Base-by-base conservation (phyloP, 192 early-diverging fungal genomes). In the Jimgerdemannia lactiflua region DNA sequence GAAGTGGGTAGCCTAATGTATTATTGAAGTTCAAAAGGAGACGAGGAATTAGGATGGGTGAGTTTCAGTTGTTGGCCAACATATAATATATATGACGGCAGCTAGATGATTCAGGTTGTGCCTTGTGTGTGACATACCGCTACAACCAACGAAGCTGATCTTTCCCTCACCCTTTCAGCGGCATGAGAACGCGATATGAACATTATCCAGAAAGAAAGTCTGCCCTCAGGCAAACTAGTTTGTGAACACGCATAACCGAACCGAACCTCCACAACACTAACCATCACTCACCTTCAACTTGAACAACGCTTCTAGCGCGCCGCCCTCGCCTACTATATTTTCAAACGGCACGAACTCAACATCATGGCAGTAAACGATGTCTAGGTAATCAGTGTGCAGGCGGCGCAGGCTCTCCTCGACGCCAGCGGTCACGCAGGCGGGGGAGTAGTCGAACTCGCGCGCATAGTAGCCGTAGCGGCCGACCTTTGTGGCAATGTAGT, bases 281-380 rank as follows among this genome's bases (percentile, higher is more conserved):
- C 29, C 14, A 65, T 49, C 11, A 29, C 44, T 18, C 73, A 83
- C 82, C 80, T 88, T 88, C 42, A 94, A 75, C 63, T 84, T 75
- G 66, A 87, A 88, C 63, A 94, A 75, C 0, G 86, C 80, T n/a
- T 83, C 77, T 42, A 82, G 70, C 40, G 81, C 84, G 40, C 77
- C 77, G 42, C 78, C 76, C 29, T 72, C 77, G 9, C 86, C 87
- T 10, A 89, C 85, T 6, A 90, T 80, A 6, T 87, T 72, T 3
- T 85, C 76, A 29, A 88, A 73, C 2, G 79, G 78, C 8, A 92
- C 91, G 91, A 94, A 94, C 77, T 94, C 93, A 9, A 94, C 91
- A 75, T 94, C 93, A 71, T 94, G 93, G 44, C 88, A 89, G 65
- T 86, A 84, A 2, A 93, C 93, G 67, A 91, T 80, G 70, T 94